Evolutionary conservation across 805 yeast species (phyloP), one percentile per base, ranked within the genome.

Genomic region (Candida succiphila): DNA sequence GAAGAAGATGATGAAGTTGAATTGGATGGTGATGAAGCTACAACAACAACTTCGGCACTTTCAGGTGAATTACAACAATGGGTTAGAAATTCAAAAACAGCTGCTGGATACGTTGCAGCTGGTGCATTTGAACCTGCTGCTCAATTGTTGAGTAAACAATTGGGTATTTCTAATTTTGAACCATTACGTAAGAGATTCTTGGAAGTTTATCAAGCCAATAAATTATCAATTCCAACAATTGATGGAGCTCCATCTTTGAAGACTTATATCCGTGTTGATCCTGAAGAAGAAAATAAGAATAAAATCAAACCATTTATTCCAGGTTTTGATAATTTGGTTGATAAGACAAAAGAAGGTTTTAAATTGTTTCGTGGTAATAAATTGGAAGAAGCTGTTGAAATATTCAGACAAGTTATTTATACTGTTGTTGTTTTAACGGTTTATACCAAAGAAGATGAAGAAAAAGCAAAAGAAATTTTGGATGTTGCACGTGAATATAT

Each of bases 71-170:
- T 76, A 22, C 78, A 78, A 4, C 58, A 59, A 37, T 94, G 99
- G 98, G 71, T 84, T 21, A 80, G 89, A 44, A 85, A 82, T 58
- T 83, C 95, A 14, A 82, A 80, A 41, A 72, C 88, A 36, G 86
- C 96, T 4, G 96, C 95, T 21, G 86, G 85, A 19, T 84, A 86
- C 47, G 87, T 81, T 49, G 96, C 98, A 2, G 87, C 96, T 3
- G 99, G 99, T 47, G 83, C 94, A 4, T 89, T 89, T 54, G 96
- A 87, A 44, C 82, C 89, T 34, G 99, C 97, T 25, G 92, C 96
- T 26, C 94, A 87, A 49, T 72, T 94, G 52, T 70, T 92, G 48
- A 77, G 80, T 63, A 81, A 89, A 50, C 98, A 94, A 59, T 67
- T 79, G 29, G 98, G 96, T 47, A 73, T 85, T 33, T 78, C 74